These are phyloP conservation scores for Mycena rebaudengoi DNA, from an alignment of 768 basidiomycete genomes.

Conservation along the genomic window DNA sequence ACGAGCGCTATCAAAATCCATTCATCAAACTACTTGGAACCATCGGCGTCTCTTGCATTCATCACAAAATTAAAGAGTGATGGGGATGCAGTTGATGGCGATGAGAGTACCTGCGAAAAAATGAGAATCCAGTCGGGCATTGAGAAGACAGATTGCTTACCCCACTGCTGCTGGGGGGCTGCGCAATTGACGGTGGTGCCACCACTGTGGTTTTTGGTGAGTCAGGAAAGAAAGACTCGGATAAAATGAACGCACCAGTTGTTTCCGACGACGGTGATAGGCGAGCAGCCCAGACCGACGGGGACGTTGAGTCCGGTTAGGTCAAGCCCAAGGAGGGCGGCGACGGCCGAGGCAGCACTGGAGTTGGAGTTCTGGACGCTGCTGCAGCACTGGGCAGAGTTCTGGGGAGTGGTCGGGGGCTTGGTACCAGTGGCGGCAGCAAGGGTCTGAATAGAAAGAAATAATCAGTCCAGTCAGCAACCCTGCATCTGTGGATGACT, in stretches of 20 bases:
- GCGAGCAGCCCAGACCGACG: slow-evolving; percentile 8
- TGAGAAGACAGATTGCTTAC: too few species aligned
- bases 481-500: too few species aligned
- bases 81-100: too few species aligned
- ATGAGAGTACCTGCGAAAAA: too few species aligned
- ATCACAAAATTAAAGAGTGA: too few species aligned
- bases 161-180: background rate
- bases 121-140: too few species aligned
- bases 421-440: slow-evolving; percentile 8
- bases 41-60: too few species aligned
- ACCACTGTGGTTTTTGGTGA: background rate
- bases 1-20: too few species aligned
- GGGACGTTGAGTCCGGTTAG: slow-evolving; percentile 13
- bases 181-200: background rate
- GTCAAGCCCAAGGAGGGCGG: slow-evolving; percentile 9
- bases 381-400: background rate
- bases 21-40: too few species aligned
- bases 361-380: background rate
- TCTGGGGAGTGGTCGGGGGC: background rate
- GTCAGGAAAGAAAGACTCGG: background rate
- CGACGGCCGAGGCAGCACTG: slow-evolving; percentile 1
- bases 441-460: slow-evolving; percentile 3
- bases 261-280: slow-evolving; percentile 10
- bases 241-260: background rate
- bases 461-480: too few species aligned